These are phyloP conservation scores for Cryphonectria japonica DNA, from an alignment of 2,329 filamentous ascomycete species.

Conservation along the genomic window DNA sequence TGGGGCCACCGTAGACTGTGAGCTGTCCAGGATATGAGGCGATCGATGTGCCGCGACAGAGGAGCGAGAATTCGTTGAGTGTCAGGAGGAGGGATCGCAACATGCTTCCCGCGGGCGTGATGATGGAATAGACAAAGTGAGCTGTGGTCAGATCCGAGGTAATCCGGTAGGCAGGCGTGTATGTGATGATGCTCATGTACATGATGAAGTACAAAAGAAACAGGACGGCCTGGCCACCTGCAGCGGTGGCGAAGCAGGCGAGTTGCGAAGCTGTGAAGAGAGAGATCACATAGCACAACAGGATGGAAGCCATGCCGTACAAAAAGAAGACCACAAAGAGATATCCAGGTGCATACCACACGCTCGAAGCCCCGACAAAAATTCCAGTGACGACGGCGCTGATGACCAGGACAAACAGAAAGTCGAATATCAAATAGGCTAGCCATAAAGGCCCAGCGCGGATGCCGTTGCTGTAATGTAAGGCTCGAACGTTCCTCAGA, in stretches of 20 bases:
- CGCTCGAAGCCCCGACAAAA: slow-evolving; percentile 58
- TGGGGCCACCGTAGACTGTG: slow-evolving; percentile 78
- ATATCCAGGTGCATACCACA: slow-evolving; percentile 81
- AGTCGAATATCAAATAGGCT: slow-evolving; percentile 82
- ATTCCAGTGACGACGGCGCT: slow-evolving; percentile 70
- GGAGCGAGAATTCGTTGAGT: slow-evolving; percentile 81
- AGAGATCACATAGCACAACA: slow-evolving; percentile 81
- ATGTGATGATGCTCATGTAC: slow-evolving; percentile 75
- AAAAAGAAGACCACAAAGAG: slow-evolving; percentile 80
- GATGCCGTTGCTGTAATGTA: slow-evolving; percentile 93
- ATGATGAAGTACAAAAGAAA: slow-evolving; percentile 74
- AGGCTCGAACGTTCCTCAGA: slow-evolving; percentile 74
- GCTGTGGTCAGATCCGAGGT: slow-evolving; percentile 69
- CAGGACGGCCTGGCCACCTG: slow-evolving; percentile 73
- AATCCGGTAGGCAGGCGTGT: slow-evolving; percentile 69
- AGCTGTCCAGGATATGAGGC: slow-evolving; percentile 72
- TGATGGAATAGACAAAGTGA: slow-evolving; percentile 73
- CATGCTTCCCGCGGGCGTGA: slow-evolving; percentile 79
- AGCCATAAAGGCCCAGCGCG: slow-evolving; percentile 81
- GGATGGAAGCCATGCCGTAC: slow-evolving; percentile 76
- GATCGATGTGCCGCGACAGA: slow-evolving; percentile 69
- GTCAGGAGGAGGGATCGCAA: slow-evolving; percentile 75
- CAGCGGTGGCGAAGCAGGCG: slow-evolving; percentile 65
- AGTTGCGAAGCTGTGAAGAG: slow-evolving; percentile 54
- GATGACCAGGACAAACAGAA: slow-evolving; percentile 69